Percentiles rank a stretch among this genome's conserved stretches.
These are phyloP conservation scores for Fusarium buxicola DNA, from an alignment of 2,329 filamentous ascomycete species.

Conservation along the genomic window DNA sequence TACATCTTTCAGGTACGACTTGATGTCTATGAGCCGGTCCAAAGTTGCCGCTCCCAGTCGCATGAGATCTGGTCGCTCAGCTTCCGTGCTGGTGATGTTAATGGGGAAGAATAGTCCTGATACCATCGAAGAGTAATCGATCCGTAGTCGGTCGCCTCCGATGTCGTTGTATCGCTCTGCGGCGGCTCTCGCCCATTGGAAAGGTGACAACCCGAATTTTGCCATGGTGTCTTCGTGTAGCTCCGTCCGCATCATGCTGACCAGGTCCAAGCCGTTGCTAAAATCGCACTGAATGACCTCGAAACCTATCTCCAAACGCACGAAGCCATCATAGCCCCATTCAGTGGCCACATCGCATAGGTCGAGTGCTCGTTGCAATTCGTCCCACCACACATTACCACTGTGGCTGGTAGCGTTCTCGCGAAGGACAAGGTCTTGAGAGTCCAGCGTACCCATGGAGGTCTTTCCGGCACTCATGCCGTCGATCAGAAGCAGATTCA, in stretches of 20 bases:
- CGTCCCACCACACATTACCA: constrained; percentile 49
- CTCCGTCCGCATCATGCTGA: constrained; percentile 48
- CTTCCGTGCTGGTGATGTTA: constrained; percentile 59
- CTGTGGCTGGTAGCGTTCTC: constrained; percentile 47
- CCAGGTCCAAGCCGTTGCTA: constrained; percentile 52
- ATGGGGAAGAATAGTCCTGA: constrained; percentile 63
- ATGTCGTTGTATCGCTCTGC: constrained; percentile 60
- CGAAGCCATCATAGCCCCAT: constrained; percentile 72
- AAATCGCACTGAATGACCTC: constrained; percentile 78
- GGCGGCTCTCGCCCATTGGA: constrained; percentile 56
- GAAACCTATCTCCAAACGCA: constrained; percentile 77
- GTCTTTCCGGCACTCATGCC: constrained; percentile 77
- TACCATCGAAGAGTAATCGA: constrained; percentile 65
- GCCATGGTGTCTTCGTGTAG: constrained; percentile 33
- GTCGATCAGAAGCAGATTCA: constrained; percentile 75
- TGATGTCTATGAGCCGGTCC: constrained; percentile 51
- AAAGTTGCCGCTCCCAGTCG: constrained; percentile 47
- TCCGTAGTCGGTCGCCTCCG: constrained; percentile 53
- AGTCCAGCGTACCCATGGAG: constrained; percentile 73
- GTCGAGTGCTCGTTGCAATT: constrained; percentile 63
- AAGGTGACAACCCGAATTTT: constrained; percentile 46
- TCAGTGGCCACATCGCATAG: constrained; percentile 66
- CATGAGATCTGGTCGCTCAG: constrained; percentile 49
- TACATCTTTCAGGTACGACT: constrained; percentile 58
- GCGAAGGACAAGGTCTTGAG: constrained; percentile 72